Conservation (phyloP, 345 rosid genomes). For the Dipteronia dyeriana region DNA sequence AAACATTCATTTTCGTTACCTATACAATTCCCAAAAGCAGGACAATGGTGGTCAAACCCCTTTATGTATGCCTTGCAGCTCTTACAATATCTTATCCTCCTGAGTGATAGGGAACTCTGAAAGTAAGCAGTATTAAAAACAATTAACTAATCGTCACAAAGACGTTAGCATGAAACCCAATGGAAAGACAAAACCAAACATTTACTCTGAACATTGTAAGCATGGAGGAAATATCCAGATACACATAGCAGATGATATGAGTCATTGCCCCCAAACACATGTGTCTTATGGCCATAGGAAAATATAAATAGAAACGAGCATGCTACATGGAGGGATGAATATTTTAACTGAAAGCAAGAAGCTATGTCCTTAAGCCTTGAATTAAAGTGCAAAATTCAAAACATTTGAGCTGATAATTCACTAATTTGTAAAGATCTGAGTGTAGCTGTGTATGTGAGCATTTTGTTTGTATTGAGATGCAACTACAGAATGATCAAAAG, state of each 20-base stretch:
- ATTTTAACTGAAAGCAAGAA: background rate
- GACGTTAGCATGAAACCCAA: background rate
- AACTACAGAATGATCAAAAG: background rate
- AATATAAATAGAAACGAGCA: background rate
- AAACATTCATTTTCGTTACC: slow-evolving; percentile 33
- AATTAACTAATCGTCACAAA: background rate
- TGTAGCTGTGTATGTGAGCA: background rate
- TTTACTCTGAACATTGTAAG: too few species aligned
- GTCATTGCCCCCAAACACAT: background rate
- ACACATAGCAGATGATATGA: background rate
- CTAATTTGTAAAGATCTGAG: background rate
- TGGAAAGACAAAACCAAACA: background rate
- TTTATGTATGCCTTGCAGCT: slow-evolving; percentile 48
- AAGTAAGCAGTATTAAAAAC: slow-evolving; percentile 5
- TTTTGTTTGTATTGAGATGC: background rate
- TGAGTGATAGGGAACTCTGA: slow-evolving; percentile 30
- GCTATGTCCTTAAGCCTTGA: background rate
- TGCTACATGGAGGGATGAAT: background rate
- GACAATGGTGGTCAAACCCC: slow-evolving; percentile 74
- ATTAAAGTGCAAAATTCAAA: background rate
- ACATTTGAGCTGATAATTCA: background rate
- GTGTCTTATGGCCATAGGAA: background rate
- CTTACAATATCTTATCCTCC: slow-evolving; percentile 57
- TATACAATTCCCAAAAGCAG: slow-evolving; percentile 76
- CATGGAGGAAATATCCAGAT: too few species aligned